Base-by-base conservation (phyloP, 768 basidiomycete species). In the Galerina sulciceps region DNA sequence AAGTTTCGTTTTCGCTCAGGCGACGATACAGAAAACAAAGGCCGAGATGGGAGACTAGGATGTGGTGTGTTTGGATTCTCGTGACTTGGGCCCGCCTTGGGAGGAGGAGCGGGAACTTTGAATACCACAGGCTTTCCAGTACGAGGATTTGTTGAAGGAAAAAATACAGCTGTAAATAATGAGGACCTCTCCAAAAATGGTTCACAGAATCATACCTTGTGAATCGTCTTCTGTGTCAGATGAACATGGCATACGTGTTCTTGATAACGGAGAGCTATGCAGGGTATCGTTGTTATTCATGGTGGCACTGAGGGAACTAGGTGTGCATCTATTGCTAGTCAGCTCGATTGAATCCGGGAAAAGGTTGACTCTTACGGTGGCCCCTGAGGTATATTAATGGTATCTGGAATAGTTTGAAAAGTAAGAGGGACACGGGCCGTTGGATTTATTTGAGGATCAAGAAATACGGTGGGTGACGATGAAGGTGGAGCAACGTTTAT, bases 141-240 rank as follows among this genome's bases (percentile, higher is more conserved):
- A 26, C 40, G 61, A 50, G 50, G 40, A 50, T 61, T 62, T 38
- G 55, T 62, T 34, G 40, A 57, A 14, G 57, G 55, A 9, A 63
- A 3, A 18, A 38, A 57, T 36, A 63, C 53, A 44, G 64, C 66
- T 63, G 5, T 15, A 53, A 40, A 48, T 44, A 42, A 42, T 40
- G n/a, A 48, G 49, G 4, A 10, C 52, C 34, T 26, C 15, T 38
- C 34, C n/a, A 42, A 10, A 43, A 8, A 36, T 10, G 18, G 20
- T 14, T 15, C 8, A 34, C 34, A 44, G 34, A 57, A 23, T 10
- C 15, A 23, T 52, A 75, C 77, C 73, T 73, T 77, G 74, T 4
- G 76, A 75, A 45, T 77, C 77, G 20, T 76, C 76, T 57, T 80
- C 76, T 18, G 76, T 76, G 15, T 77, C 75, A 22, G 76, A 76